Conservation (phyloP, 2,329 filamentous ascomycete species). For the Clonostachys rhizophaga region DNA sequence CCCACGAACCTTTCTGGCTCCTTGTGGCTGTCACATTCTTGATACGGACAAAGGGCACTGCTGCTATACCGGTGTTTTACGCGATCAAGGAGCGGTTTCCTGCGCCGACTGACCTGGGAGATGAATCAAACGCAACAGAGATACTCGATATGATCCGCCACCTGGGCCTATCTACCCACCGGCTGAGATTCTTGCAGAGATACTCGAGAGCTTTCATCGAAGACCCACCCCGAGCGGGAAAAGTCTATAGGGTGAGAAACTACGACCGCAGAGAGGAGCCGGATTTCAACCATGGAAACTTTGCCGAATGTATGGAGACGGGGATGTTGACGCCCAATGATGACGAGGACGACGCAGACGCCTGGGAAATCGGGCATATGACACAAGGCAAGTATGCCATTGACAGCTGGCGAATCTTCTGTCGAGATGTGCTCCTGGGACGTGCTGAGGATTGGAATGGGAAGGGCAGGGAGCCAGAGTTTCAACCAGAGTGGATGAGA, state of each 20-base stretch:
- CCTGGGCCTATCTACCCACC: slow-evolving; percentile 66
- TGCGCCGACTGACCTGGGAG: slow-evolving; percentile 56
- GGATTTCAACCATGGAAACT: neutral
- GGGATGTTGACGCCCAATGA: slow-evolving; percentile 1
- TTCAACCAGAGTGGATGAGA: slow-evolving; percentile 88
- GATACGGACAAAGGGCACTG: slow-evolving; percentile 70
- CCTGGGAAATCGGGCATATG: slow-evolving; percentile 83
- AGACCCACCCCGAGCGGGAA: slow-evolving; percentile 53
- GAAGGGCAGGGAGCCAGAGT: slow-evolving; percentile 40
- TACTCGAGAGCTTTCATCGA: slow-evolving; percentile 67
- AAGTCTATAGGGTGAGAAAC: slow-evolving; percentile 46
- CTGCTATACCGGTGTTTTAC: slow-evolving; percentile 73
- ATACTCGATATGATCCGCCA: slow-evolving; percentile 60
- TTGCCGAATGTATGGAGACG: neutral
- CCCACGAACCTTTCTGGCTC: slow-evolving; percentile 71
- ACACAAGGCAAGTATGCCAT: slow-evolving; percentile 79
- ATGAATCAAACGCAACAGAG: slow-evolving; percentile 39
- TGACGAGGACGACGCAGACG: slow-evolving; percentile 23
- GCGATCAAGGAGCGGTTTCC: slow-evolving; percentile 64
- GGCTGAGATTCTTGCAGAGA: slow-evolving; percentile 63
- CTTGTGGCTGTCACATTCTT: slow-evolving; percentile 81
- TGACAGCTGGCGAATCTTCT: slow-evolving; percentile 93
- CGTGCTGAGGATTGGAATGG: slow-evolving; percentile 64
- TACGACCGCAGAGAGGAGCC: slow-evolving; percentile 32
- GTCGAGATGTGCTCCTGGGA: slow-evolving; percentile 70